phyloP scores from a whole-genome alignment of 495 filamentous ascomycete species.

The Penicillium daleae region DNA sequence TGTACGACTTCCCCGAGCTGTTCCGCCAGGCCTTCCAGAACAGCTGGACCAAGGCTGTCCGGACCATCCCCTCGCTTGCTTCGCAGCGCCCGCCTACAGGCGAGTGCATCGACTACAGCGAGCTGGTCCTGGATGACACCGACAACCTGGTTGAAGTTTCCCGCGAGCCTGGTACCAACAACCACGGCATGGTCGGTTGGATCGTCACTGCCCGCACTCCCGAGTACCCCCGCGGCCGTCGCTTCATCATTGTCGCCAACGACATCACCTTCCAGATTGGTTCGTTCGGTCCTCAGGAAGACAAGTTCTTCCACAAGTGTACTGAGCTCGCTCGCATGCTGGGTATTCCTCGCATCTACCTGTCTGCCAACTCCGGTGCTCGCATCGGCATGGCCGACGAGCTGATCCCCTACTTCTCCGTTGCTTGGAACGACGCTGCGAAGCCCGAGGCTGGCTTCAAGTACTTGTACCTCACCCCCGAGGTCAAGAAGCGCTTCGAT shows the following conservation, averaged over 20 bases:
- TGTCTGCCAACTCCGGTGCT: constrained; percentile 99
- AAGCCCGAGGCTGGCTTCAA: constrained; percentile 94
- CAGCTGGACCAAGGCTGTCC: constrained; percentile 77
- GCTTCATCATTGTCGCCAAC: constrained; percentile 96
- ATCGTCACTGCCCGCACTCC: constrained; percentile 94
- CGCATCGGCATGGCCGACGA: constrained; percentile 97
- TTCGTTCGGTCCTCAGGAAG: constrained; percentile 93
- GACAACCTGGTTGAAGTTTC: constrained; percentile 91
- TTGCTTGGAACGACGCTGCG: constrained; percentile 87
- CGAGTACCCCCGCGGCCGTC: constrained; percentile 91
- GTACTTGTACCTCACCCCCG: constrained; percentile 93
- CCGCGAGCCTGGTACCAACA: constrained; percentile 92
- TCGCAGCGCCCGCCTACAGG: constrained; percentile 82
- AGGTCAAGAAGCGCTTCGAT: constrained; percentile 85
- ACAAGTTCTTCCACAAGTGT: constrained; percentile 99
- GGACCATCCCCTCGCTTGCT: constrained; percentile 69
- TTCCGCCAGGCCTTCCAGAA: constrained; percentile 98
- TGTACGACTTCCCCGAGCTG: constrained; percentile 99
- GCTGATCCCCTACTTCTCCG: constrained; percentile 93
- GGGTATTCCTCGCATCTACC: constrained; percentile 94
- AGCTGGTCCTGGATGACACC: constrained; percentile 90
- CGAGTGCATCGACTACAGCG: constrained; percentile 94
- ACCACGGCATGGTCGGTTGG: constrained; percentile 98
- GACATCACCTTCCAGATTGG: constrained; percentile 99
- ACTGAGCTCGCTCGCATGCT: constrained; percentile 91